Conservation (phyloP, 306 rosid species). For the Citrullus colocynthis region DNA sequence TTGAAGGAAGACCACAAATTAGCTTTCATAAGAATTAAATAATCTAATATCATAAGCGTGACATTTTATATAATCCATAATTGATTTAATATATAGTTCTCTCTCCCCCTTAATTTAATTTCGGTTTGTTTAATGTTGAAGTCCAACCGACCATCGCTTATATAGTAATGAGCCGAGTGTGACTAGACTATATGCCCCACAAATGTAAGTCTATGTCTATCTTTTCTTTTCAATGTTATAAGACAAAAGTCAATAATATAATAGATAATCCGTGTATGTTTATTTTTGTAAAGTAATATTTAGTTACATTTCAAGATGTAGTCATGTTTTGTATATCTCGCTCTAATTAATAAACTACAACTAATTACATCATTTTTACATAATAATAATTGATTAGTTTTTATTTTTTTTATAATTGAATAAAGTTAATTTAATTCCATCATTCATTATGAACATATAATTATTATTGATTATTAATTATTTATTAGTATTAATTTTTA, state of each 20-base stretch:
- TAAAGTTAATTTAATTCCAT: no score
- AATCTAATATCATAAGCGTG: neutral
- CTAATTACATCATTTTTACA: no score
- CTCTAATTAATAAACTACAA: no score
- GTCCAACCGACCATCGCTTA: neutral
- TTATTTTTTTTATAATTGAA: no score
- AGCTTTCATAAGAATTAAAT: neutral
- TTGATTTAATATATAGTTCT: neutral
- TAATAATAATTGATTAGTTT: no score
- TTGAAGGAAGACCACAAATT: neutral
- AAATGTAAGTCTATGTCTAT: neutral
- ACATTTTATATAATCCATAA: neutral
- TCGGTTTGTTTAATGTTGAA: neutral
- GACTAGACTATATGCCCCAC: neutral
- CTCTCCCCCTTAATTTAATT: neutral
- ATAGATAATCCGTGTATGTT: neutral
- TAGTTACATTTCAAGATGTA: no score
- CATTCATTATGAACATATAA: no score
- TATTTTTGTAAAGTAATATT: no score
- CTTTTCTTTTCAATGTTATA: neutral
- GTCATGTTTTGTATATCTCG: no score
- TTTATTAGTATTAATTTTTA: no score
- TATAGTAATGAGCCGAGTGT: neutral
- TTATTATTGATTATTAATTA: no score
- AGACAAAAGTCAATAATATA: neutral